A percentile compares a stretch with the other conserved stretches of the same genome.
These are phyloP conservation scores for Falciphora oryzae DNA, from an alignment of 2,329 filamentous ascomycete species.

Conservation along the genomic window DNA sequence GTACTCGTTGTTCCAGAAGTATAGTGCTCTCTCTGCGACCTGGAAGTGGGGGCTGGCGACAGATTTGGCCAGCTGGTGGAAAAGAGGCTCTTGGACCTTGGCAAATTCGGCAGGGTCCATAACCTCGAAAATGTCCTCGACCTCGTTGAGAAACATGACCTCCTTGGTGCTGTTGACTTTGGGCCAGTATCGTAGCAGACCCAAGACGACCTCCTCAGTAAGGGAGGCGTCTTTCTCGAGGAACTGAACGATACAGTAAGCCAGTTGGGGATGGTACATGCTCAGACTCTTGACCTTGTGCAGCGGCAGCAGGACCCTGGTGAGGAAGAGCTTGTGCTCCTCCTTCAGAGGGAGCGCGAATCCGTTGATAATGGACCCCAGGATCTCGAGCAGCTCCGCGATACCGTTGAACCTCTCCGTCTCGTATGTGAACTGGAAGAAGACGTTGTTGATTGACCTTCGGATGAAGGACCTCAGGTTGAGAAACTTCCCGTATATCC, in stretches of 20 bases:
- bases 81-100: slow-evolving; percentile 95
- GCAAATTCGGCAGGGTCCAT: slow-evolving; percentile 99
- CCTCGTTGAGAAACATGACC: slow-evolving; percentile 99
- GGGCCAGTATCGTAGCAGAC: slow-evolving; percentile 93
- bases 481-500: slow-evolving; percentile 98
- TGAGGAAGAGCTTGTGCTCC: slow-evolving; percentile 97
- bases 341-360: slow-evolving; percentile 96
- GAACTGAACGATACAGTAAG: slow-evolving; percentile 98
- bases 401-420: slow-evolving; percentile 98
- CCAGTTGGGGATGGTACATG: slow-evolving; percentile 99
- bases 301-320: slow-evolving; percentile 82
- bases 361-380: slow-evolving; percentile 98
- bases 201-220: slow-evolving; percentile 96
- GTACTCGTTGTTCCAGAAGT: slow-evolving; percentile 99
- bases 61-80: slow-evolving; percentile 95
- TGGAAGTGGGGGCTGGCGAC: slow-evolving; percentile 98
- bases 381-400: slow-evolving; percentile 89
- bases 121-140: slow-evolving; percentile 98
- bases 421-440: slow-evolving; percentile 99
- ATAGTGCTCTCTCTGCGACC: slow-evolving; percentile 92
- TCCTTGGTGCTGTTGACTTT: slow-evolving; percentile 99
- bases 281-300: slow-evolving; percentile 98
- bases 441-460: slow-evolving; percentile 99
- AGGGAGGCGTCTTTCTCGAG: slow-evolving; percentile 94
- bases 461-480: slow-evolving; percentile 96